Evolutionary conservation across 768 basidiomycete species (phyloP), one percentile per base, ranked within the genome.

Genomic region (Boletus subcaerulescens): DNA sequence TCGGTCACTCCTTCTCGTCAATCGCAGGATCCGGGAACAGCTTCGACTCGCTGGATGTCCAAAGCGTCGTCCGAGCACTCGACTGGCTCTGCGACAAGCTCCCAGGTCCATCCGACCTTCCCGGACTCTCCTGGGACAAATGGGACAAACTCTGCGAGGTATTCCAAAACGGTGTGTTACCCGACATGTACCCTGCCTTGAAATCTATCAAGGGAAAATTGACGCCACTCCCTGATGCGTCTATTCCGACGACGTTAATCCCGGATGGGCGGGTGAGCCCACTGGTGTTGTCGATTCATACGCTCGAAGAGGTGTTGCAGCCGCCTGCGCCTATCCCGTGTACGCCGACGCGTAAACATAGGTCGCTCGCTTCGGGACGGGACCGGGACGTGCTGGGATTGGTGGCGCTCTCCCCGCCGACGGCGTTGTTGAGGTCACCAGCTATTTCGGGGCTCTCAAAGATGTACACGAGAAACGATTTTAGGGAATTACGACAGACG

Each of bases 391-490:
- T 65, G 83, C 70, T 91, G 29, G 84, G 81, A 17, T 75, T 87
- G 33, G 80, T 86, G 6, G 76, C 80, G 6, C 78, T 88, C 22
- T 89, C 87, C 3, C 89, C 87, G 5, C 85, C 87, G 4, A 81
- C 83, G 10, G 82, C 87, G 7, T 61, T 91, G 22, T 73, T 90
- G 46, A 78, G 89, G 38, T 87, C 86, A 0, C 86, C 88, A 0
- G 84, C 84, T 0, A 82, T 84, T 22, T 87, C 87, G 0, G 88
- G 87, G 17, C 76, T 93, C 26, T 92, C 91, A 12, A 93, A 92
- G 73, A 91, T 80, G 56, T 93, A 93, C 60, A 69, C 67, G 20
- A 87, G 81, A 65, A 91, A 93, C 61, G 91, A 93, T 68, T 93
- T 93, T 62, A 78, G 91, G 50, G 81, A 88, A 65, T 74, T 91